Percentiles rank a stretch among this genome's conserved stretches.
These are phyloP conservation scores for Ophiocordyceps camponoti-saundersi DNA, from an alignment of 2,329 filamentous ascomycete genomes.

Conservation along the genomic window DNA sequence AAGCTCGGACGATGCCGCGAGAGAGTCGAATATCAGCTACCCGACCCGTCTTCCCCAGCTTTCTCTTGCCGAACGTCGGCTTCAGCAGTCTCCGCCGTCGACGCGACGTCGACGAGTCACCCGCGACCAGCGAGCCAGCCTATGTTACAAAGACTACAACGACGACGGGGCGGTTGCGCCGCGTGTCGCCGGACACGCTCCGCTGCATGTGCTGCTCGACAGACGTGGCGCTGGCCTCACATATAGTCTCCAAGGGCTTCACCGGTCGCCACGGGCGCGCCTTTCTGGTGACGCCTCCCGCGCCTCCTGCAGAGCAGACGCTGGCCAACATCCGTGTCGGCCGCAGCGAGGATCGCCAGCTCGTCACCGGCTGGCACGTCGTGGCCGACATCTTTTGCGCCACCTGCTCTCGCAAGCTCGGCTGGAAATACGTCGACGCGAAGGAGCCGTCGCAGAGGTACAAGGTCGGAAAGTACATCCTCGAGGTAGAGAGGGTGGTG, in stretches of 20 bases:
- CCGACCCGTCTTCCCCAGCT: slow-evolving; percentile 29
- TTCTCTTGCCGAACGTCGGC: slow-evolving; percentile 32
- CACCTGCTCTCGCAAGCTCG: slow-evolving; percentile 37
- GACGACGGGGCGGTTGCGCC: slow-evolving; percentile 15
- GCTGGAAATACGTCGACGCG: slow-evolving; percentile 54
- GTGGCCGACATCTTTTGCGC: slow-evolving; percentile 46
- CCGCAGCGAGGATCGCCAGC: slow-evolving; percentile 33
- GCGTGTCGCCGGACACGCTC: slow-evolving; percentile 34
- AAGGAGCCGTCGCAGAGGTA: slow-evolving; percentile 42
- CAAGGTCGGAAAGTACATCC: slow-evolving; percentile 52
- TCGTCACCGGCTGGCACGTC: slow-evolving; percentile 45
- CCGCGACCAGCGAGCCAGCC: neutral
- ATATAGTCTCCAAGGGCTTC: slow-evolving; percentile 50
- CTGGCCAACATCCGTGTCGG: slow-evolving; percentile 41
- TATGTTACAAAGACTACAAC: no score
- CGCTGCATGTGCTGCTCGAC: slow-evolving; percentile 40
- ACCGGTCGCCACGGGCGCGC: slow-evolving; percentile 48
- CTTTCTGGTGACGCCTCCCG: slow-evolving; percentile 34
- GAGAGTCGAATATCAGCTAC: slow-evolving; percentile 22
- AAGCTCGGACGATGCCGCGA: neutral
- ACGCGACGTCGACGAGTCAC: slow-evolving; percentile 7
- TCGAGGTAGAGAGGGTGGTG: slow-evolving; percentile 43
- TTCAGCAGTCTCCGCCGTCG: slow-evolving; percentile 29
- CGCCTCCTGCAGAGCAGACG: slow-evolving; percentile 7
- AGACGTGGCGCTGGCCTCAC: slow-evolving; percentile 42